These are phyloP conservation scores for Syzygium aqueum DNA, from an alignment of 345 rosid genomes.

Conservation along the genomic window DNA sequence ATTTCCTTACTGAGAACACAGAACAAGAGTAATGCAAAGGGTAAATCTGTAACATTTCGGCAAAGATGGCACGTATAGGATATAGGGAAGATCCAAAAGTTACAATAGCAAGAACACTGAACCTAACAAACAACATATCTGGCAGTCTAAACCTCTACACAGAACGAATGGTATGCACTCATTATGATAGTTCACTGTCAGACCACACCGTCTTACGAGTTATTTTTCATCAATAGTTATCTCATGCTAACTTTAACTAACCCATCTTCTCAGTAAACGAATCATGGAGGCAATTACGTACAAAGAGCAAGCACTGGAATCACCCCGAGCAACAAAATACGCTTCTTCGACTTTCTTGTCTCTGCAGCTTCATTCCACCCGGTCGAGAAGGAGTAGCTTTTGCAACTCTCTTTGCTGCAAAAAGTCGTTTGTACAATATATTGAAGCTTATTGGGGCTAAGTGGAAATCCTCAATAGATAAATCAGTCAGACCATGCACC, in stretches of 20 bases:
- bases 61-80: not conserved
- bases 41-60: not conserved
- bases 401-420: constrained; percentile 53
- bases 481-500: not conserved
- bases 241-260: not conserved
- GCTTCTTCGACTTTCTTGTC: constrained; percentile 36
- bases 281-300: not conserved
- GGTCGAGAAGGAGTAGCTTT: constrained; percentile 52
- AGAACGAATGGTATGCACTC: not conserved
- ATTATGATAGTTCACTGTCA: not conserved
- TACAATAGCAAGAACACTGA: not conserved
- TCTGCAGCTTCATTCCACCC: constrained; percentile 57
- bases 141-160: not conserved
- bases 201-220: not conserved
- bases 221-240: not conserved
- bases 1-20: not conserved
- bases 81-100: not conserved
- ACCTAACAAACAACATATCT: not conserved
- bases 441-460: not conserved
- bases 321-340: constrained; percentile 50
- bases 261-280: not conserved
- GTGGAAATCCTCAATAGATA: not conserved
- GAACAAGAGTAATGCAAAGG: not conserved
- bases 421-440: not conserved
- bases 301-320: not conserved